These are phyloP conservation scores for Opeltia flavorubescens DNA, from an alignment of 495 filamentous ascomycete genomes.

Conservation along the genomic window DNA sequence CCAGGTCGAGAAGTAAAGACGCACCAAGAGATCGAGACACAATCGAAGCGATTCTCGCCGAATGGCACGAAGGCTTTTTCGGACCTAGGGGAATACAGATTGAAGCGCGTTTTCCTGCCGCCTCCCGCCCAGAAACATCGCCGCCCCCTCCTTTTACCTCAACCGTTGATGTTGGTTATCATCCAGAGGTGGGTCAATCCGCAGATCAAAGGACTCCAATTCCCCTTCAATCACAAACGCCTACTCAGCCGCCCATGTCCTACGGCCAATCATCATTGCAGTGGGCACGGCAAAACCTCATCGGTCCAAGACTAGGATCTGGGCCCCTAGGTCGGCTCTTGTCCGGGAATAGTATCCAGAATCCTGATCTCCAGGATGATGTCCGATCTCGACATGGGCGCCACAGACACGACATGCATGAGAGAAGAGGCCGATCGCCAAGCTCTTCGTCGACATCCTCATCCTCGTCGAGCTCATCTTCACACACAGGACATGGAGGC, in stretches of 20 bases:
- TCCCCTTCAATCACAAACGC: not conserved
- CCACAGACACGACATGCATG: not conserved
- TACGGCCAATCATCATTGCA: not conserved
- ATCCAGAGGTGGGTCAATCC: not conserved
- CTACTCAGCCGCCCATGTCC: not conserved
- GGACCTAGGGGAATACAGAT: conserved; percentile 27
- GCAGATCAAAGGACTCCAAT: not conserved
- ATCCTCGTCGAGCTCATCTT: conserved; percentile 12
- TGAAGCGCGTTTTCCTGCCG: conserved; percentile 15
- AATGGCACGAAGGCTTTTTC: conserved; percentile 42
- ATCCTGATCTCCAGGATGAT: not conserved
- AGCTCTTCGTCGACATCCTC: conserved; percentile 21
- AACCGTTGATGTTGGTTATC: not conserved
- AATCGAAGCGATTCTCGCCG: conserved; percentile 30
- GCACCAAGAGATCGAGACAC: conserved; percentile 21
- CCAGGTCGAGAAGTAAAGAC: conserved; percentile 26
- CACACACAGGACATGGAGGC: not conserved
- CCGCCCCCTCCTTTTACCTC: not conserved
- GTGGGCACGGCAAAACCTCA: not conserved
- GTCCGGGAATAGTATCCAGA: not conserved
- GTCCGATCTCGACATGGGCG: not conserved
- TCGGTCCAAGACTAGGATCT: not conserved
- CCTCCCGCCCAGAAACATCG: conserved; percentile 16
- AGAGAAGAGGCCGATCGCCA: conserved; percentile 1
- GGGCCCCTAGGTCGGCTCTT: not conserved